Evolutionary conservation across 805 yeast species (phyloP).

Genomic region (Ascoidea rubescens): DNA sequence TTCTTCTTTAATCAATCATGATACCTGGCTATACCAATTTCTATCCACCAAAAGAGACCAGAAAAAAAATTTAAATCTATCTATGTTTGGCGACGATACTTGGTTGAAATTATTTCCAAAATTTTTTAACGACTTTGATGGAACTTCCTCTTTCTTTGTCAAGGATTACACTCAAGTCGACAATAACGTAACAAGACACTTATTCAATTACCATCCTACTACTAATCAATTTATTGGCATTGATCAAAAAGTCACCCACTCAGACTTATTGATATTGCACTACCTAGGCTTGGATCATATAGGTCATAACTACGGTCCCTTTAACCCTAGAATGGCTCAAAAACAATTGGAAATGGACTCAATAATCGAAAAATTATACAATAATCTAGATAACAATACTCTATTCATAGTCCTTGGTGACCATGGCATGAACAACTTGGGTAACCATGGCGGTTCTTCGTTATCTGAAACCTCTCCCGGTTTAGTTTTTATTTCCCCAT

Average conservation of each 20-base stretch:
- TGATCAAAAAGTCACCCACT: slow-evolving; percentile 27
- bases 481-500: slow-evolving; percentile 51
- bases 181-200: slow-evolving; percentile 79
- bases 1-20: slow-evolving; percentile 51
- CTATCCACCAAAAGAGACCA: slow-evolving; percentile 13
- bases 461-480: slow-evolving; percentile 87
- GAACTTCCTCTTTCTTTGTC: slow-evolving; percentile 89
- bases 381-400: slow-evolving; percentile 32
- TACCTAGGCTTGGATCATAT: slow-evolving; percentile 93
- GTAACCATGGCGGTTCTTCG: slow-evolving; percentile 95
- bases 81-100: slow-evolving; percentile 95
- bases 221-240: slow-evolving; percentile 71
- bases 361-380: slow-evolving; percentile 40
- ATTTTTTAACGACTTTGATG: slow-evolving; percentile 54
- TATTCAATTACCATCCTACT: slow-evolving; percentile 34
- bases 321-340: slow-evolving; percentile 60
- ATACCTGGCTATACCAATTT: slow-evolving; percentile 79
- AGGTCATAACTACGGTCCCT: slow-evolving; percentile 94
- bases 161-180: slow-evolving; percentile 94
- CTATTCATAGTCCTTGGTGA: slow-evolving; percentile 75
- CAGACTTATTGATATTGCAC: slow-evolving; percentile 86
- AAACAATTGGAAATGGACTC: slow-evolving; percentile 83
- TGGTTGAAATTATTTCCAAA: slow-evolving; percentile 74
- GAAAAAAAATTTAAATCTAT: slow-evolving; percentile 29
- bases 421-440: slow-evolving; percentile 93